These are phyloP conservation scores for Wickerhamiella sergipiensis DNA, from an alignment of 805 yeast genomes.

Conservation along the genomic window DNA sequence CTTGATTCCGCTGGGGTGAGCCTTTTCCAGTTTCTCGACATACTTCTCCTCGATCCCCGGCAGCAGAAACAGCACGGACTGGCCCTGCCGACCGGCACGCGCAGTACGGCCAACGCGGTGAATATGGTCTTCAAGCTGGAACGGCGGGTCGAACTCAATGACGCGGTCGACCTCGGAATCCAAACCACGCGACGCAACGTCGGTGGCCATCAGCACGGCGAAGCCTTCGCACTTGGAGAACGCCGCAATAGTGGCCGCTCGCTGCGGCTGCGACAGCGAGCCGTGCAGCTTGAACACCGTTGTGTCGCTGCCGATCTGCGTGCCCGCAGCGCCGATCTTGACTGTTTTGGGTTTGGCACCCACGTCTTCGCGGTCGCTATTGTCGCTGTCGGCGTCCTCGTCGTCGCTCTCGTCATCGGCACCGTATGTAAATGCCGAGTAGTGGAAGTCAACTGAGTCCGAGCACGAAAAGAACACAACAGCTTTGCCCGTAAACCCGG, in stretches of 20 bases:
- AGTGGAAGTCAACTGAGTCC: slow-evolving; percentile 93
- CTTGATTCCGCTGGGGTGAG: slow-evolving; percentile 44
- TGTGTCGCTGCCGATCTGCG: slow-evolving; percentile 34
- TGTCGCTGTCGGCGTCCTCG: slow-evolving; percentile 24
- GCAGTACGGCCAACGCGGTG: slow-evolving; percentile 98
- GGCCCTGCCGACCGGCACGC: slow-evolving; percentile 84
- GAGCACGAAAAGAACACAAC: slow-evolving; percentile 88
- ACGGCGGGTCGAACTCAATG: slow-evolving; percentile 90
- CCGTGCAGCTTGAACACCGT: slow-evolving; percentile 74
- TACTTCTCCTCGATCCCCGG: slow-evolving; percentile 89
- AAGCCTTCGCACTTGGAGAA: slow-evolving; percentile 26
- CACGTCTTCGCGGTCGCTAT: slow-evolving; percentile 19
- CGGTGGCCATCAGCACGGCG: slow-evolving; percentile 78
- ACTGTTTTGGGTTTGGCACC: slow-evolving; percentile 1
- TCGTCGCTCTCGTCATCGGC: slow-evolving; percentile 28
- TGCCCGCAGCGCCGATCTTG: slow-evolving; percentile 39
- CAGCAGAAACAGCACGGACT: slow-evolving; percentile 59
- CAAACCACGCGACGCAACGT: slow-evolving; percentile 94
- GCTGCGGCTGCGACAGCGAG: slow-evolving; percentile 66
- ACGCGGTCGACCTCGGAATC: slow-evolving; percentile 82
- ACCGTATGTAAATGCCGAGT: slow-evolving; percentile 51
- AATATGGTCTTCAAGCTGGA: slow-evolving; percentile 83
- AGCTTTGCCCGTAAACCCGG: slow-evolving; percentile 13
- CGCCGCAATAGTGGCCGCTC: slow-evolving; percentile 61
- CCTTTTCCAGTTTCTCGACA: slow-evolving; percentile 42